Base-by-base conservation (phyloP, 2,329 filamentous ascomycete species). In the Dactylellina drechsleri region DNA sequence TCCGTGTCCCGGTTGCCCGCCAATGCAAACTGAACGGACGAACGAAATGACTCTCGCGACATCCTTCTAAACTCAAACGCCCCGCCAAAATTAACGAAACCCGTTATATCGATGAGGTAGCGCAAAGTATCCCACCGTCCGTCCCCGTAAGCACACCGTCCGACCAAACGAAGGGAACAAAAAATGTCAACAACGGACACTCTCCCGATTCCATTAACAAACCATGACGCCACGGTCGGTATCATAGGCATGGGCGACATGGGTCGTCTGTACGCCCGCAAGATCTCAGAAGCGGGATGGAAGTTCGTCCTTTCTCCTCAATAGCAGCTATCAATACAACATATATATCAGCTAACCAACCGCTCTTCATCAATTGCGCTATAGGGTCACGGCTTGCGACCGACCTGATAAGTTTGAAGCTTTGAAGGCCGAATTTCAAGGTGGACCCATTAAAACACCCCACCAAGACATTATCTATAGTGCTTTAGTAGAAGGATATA, bases 211-310 rank as follows among this genome's bases (percentile, higher is more conserved):
- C 47, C 41, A 16, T 18, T 52, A n/a, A 45, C 31, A 13, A 18
- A 40, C 18, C 66, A 65, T 53, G 58, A 68, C 68, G 64, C 64
- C 77, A 36, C 31, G 6, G 87, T 99, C 78, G 95, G 95, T 78
- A 91, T 99, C 81, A 99, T 99, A 82, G 95, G 95, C 76, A 97
- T 99, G 93, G 95, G 95, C 78, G 94, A 97, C 81, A 99, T 99
- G 95, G 95, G 95, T 80, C 96, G 91, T 87, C 96, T 99, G 92
- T 99, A 99, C 83, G 92, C 95, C 80, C 89, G 91, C 81, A 89
- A 89, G 81, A 87, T 99, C 80, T 93, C 92, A 83, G 88, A 88
- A 81, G 95, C 94, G 81, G 95, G 95, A 81, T 99, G 95, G 94
- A 97, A 92, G 95, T 98, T 91, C 88, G 85, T 80, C 28, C 78